Evolutionary conservation across 106 monocot genomes (phyloP).

Genomic region (Dactylorhiza incarnata): DNA sequence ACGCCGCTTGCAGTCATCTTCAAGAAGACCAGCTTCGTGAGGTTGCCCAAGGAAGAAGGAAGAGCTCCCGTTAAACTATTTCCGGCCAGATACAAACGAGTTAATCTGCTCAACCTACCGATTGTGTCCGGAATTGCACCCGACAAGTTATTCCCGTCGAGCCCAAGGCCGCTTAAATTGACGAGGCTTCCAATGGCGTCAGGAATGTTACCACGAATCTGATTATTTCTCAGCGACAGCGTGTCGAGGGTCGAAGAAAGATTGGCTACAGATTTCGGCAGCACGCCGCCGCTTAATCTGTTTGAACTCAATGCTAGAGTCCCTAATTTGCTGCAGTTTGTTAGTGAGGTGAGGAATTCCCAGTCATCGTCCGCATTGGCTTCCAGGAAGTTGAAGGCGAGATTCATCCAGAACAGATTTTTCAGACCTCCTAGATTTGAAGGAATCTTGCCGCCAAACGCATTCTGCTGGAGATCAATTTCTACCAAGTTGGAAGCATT

Average conservation of each 20-base stretch:
- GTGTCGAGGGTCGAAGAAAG: not conserved
- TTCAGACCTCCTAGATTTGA: constrained; percentile 1
- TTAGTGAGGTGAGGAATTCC: constrained; percentile 19
- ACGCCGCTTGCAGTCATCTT: not conserved
- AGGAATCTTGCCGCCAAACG: constrained; percentile 7
- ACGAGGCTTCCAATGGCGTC: constrained; percentile 12
- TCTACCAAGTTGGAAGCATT: not conserved
- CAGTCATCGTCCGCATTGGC: constrained; percentile 1
- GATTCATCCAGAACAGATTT: not conserved
- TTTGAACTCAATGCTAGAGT: not conserved
- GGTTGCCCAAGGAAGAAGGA: constrained; percentile 19
- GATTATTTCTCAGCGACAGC: constrained; percentile 4
- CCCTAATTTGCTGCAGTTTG: constrained; percentile 9
- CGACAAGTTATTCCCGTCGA: not conserved
- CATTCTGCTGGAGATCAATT: not conserved
- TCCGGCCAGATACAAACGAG: not conserved
- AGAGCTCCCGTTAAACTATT: constrained; percentile 16
- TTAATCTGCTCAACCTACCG: constrained; percentile 8
- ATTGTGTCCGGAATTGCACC: constrained; percentile 12
- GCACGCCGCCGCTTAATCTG: not conserved
- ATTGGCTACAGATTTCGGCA: constrained; percentile 5
- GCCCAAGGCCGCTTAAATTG: not conserved
- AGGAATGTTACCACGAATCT: constrained; percentile 15
- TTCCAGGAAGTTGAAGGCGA: constrained; percentile 7
- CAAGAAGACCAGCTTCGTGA: constrained; percentile 7